A percentile compares a stretch with the other conserved stretches of the same genome.
phyloP scores from a whole-genome alignment of 345 rosid species.

The Salix suchowensis region DNA sequence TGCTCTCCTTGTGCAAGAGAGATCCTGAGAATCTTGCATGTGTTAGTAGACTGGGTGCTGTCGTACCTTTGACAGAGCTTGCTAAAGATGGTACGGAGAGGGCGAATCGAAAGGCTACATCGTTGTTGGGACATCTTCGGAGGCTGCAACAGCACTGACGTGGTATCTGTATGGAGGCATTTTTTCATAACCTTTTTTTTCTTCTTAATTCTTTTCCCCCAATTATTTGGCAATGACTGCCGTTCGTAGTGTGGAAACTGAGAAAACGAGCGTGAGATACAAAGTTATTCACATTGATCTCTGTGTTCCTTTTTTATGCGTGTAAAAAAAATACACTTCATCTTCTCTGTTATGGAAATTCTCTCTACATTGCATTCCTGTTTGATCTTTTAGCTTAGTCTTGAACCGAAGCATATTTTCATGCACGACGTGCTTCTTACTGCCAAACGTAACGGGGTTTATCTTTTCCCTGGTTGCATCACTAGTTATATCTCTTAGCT shows the following conservation, averaged over 20 bases:
- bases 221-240: constrained; percentile 32
- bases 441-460: background rate
- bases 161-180: constrained; percentile 10
- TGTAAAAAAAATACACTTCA: constrained; percentile 31
- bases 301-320: constrained; percentile 21
- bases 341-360: constrained; percentile 14
- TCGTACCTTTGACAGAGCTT: constrained; percentile 74
- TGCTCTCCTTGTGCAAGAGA: constrained; percentile 82
- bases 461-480: background rate
- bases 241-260: constrained; percentile 13
- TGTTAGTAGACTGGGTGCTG: constrained; percentile 76
- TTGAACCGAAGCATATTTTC: background rate
- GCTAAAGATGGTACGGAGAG: constrained; percentile 82
- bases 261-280: constrained; percentile 33
- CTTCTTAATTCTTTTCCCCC: constrained; percentile 3
- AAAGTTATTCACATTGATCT: constrained; percentile 31
- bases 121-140: constrained; percentile 68
- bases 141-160: constrained; percentile 39
- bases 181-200: constrained; percentile 4
- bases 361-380: background rate
- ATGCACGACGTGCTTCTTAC: background rate
- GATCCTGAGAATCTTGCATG: constrained; percentile 58
- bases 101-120: constrained; percentile 73
- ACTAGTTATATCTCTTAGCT: background rate
- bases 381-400: background rate